Evolutionary conservation across 192 early-diverging fungal species (phyloP), one percentile per base, ranked within the genome.

Genomic region (Neocallimastix lanati): DNA sequence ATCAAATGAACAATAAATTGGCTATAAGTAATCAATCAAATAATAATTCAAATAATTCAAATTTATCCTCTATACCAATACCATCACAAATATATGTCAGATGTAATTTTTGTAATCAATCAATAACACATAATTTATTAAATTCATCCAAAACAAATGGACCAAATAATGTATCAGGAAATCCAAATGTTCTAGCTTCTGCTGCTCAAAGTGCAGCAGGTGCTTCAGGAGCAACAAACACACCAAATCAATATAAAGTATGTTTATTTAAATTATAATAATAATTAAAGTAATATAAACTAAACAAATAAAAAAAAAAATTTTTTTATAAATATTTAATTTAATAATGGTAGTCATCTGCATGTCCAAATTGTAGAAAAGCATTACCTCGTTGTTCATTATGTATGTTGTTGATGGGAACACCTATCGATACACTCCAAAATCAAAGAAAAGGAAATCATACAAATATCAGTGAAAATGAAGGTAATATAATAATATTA

Each of bases 21-120:
- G 80, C 76, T 16, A 33, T 76, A 30, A 79, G 80, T 78, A 79
- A 40, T 28, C 28, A 36, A 38, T 78, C 81, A n/a, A 40, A 28
- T 14, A 78, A 35, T 16, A 81, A 82, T 15, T 40, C 84, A 28
- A 77, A 83, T 12, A 76, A 30, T 50, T 28, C 78, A 4, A 77
- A 80, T 67, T n/a, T 81, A 28, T 83, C 81, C 28, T 80, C 79
- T 29, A 50, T 76, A 25, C 77, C 76, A 21, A 28, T 80, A 16
- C 50, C 84, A 21, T 90, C 95, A 21, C 94, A 93, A 82, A 91
- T 94, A 12, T 93, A 94, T 81, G 87, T 96, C 77, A 91, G 94
- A 50, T 97, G 96, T 84, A 92, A 90, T 82, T 95, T 88, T 82
- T 97, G 96, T 86, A 90, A 92, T 81, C 90, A 92, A 82, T 86